Evolutionary conservation across 2,329 filamentous ascomycete genomes (phyloP), one percentile per base, ranked within the genome.

Genomic region (Blastomyces parvus): DNA sequence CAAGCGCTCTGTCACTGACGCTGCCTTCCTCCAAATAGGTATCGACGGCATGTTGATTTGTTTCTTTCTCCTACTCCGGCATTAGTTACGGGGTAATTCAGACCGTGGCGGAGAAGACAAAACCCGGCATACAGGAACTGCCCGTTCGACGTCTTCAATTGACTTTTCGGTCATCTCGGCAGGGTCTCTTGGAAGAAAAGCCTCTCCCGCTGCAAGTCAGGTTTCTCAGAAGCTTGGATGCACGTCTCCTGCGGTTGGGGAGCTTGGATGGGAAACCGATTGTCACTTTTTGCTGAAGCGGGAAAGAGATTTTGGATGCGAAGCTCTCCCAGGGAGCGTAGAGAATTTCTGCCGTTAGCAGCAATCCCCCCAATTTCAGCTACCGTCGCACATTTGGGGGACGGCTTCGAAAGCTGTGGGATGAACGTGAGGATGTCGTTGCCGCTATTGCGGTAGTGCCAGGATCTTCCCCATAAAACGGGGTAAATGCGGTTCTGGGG

Each of bases 1-100:
- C 66, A 7, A 85, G 75, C 8, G 69, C 68, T 64, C 66, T 58
- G n/a, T 58, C 55, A 22, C 36, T 58, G 36, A 25, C n/a, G 17
- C 33, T 58, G 13, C 55, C 55, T 25, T 58, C 55, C 9, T 38
- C 36, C 25, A 38, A 40, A 14, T 58, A 58, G n/a, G n/a, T 58
- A 25, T 58, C 55, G 2, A 58, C 7, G 36, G 36, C 19, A 58
- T 25, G 33, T 14, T 17, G 55, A 27, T 27, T 42, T 14, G n/a
- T 1, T 17, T 3, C n/a, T 25, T 58, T 42, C 17, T 58, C 55
- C 33, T 25, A 2, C 9, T 25, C n/a, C n/a, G 5, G 7, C 30
- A 25, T 58, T 58, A 58, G 55, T 17, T 42, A 25, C 30, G 8
- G 36, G 36, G 17, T 22, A 58, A 40, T 42, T 58, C 13, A 38